Conservation (phyloP, 2,329 filamentous ascomycete species). For the Beauveria varroae region DNA sequence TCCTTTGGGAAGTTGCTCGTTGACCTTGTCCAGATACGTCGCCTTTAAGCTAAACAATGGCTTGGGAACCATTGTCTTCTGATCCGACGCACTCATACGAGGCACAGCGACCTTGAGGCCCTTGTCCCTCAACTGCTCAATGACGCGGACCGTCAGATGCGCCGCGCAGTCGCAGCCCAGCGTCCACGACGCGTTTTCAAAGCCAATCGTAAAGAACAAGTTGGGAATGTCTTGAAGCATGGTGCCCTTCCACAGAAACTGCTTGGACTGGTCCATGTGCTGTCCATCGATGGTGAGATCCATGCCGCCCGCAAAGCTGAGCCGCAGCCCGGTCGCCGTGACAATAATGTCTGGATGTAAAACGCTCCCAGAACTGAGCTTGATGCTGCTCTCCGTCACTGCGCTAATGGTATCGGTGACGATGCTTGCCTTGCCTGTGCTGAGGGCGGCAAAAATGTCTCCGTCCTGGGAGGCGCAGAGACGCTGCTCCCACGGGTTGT, state of each 20-base stretch:
- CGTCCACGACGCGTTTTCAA: conserved; percentile 55
- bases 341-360: conserved; percentile 55
- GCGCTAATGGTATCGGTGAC: conserved; percentile 39
- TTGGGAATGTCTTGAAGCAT: conserved; percentile 61
- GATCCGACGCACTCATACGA: conserved; percentile 21
- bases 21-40: conserved; percentile 42
- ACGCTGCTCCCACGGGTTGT: conserved; percentile 60
- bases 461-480: conserved; percentile 49
- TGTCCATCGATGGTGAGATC: conserved; percentile 43
- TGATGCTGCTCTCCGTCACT: conserved; percentile 35
- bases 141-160: conserved; percentile 39
- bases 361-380: conserved; percentile 33
- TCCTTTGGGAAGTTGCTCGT: conserved; percentile 36
- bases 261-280: conserved; percentile 32
- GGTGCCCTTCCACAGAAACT: conserved; percentile 49
- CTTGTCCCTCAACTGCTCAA: conserved; percentile 41
- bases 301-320: conserved; percentile 47
- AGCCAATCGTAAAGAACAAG: conserved; percentile 49
- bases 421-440: conserved; percentile 30
- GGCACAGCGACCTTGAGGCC: conserved; percentile 37
- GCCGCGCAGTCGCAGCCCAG: conserved; percentile 50
- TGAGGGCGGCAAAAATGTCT: conserved; percentile 37
- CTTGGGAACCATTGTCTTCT: conserved; percentile 28
- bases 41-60: conserved; percentile 37
- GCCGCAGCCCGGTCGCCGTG: conserved; percentile 55